Evolutionary conservation across 805 yeast genomes (phyloP).

Genomic region (Kregervanrija pseudodelftensis): DNA sequence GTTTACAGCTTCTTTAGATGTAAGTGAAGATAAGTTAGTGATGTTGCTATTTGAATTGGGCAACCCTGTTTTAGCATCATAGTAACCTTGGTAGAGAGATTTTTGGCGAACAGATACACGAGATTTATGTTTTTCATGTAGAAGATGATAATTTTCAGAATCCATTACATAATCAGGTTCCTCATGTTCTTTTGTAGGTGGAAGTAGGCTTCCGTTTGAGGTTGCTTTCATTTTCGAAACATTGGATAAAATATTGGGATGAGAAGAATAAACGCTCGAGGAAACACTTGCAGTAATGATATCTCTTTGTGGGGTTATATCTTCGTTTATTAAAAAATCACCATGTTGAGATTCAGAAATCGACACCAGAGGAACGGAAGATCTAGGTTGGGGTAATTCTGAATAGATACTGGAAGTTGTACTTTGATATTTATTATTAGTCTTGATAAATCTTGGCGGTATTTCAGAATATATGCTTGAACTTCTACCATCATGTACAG

Average conservation of each 20-base stretch:
- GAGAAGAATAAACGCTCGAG: no score
- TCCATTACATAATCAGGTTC: neutral
- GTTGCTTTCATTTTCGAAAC: no score
- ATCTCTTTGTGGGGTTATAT: no score
- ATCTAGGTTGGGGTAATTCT: conserved; percentile 1
- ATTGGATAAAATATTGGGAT: no score
- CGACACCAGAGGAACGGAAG: neutral
- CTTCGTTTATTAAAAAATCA: no score
- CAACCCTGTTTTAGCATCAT: conserved; percentile 10
- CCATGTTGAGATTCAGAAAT: no score
- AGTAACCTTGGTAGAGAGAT: conserved; percentile 18
- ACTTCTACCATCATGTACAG: conserved; percentile 5
- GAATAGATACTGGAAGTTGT: conserved; percentile 17
- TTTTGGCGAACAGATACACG: conserved; percentile 24
- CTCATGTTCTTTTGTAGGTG: no score
- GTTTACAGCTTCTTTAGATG: conserved; percentile 3
- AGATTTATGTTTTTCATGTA: conserved; percentile 4
- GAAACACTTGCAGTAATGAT: no score
- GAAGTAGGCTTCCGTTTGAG: no score
- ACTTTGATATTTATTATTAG: conserved; percentile 7
- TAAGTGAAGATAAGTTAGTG: conserved; percentile 1
- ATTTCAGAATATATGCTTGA: conserved; percentile 19
- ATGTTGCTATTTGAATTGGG: conserved; percentile 2
- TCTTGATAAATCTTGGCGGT: neutral
- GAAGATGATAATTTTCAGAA: conserved; percentile 4